Conservation (phyloP, 805 yeast genomes). For the Saccharomycopsis sp. region DNA sequence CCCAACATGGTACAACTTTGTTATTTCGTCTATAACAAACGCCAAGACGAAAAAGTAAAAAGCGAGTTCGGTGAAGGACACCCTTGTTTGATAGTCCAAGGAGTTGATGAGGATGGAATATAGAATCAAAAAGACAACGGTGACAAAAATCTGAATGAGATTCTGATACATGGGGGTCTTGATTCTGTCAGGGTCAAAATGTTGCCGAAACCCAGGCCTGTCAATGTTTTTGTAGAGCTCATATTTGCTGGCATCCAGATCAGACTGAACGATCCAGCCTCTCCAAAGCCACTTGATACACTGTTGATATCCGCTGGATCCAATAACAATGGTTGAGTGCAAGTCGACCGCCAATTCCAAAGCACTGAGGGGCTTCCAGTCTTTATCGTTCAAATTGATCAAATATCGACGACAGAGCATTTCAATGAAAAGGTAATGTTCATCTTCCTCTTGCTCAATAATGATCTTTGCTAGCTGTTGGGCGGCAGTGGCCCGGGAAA, state of each 20-base stretch:
- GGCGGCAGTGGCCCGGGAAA: constrained; percentile 57
- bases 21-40: constrained; percentile 55
- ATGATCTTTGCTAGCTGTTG: constrained; percentile 62
- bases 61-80: constrained; percentile 41
- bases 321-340: constrained; percentile 69
- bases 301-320: constrained; percentile 75
- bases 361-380: constrained; percentile 60
- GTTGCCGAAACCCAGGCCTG: constrained; percentile 44
- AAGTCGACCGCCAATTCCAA: constrained; percentile 79
- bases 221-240: constrained; percentile 53
- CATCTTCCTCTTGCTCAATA: constrained; percentile 50
- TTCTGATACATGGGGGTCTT: constrained; percentile 83
- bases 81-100: constrained; percentile 20
- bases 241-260: constrained; percentile 59
- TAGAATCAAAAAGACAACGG: constrained; percentile 50
- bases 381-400: constrained; percentile 53
- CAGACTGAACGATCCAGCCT: constrained; percentile 82
- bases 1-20: constrained; percentile 73
- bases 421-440: constrained; percentile 59
- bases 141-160: constrained; percentile 55
- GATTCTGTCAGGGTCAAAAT: constrained; percentile 75
- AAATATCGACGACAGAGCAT: constrained; percentile 71
- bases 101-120: constrained; percentile 45
- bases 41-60: constrained; percentile 64
- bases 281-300: constrained; percentile 88